A percentile compares a stretch with the other conserved stretches of the same genome.
These are phyloP conservation scores for Pyrus betulifolia DNA, from an alignment of 306 rosid species.

Conservation along the genomic window DNA sequence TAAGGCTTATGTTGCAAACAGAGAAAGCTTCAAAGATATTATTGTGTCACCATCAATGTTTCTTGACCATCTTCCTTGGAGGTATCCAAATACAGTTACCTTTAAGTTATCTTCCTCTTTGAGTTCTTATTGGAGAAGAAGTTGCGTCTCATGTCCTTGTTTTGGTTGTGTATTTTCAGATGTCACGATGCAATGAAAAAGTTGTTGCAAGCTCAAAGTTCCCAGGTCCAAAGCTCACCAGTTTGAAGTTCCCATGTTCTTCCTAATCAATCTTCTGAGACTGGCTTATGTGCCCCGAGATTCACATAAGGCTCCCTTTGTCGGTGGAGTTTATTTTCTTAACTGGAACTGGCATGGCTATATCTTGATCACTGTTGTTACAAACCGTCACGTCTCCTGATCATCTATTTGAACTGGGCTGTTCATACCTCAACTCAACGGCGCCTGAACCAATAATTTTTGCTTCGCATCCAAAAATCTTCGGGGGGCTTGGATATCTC, in stretches of 20 bases:
- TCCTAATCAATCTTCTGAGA: not conserved
- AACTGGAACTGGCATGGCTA: not conserved
- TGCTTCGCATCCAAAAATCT: too few species aligned
- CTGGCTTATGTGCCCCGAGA: not conserved
- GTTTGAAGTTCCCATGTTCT: not conserved
- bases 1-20: slow-evolving; percentile 61
- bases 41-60: slow-evolving; percentile 83
- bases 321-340: too few species aligned
- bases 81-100: slow-evolving; percentile 32
- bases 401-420: not conserved
- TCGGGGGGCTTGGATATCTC: too few species aligned
- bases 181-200: slow-evolving; percentile 23
- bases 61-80: slow-evolving; percentile 99
- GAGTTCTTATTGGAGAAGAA: not conserved
- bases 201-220: slow-evolving; percentile 7
- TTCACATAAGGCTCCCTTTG: not conserved
- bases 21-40: slow-evolving; percentile 77
- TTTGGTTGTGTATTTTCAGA: not conserved
- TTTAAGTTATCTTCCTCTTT: not conserved
- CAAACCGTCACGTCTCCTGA: not conserved
- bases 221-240: not conserved
- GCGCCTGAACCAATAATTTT: not conserved
- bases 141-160: slow-evolving; percentile 5
- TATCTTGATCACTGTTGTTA: not conserved
- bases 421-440: not conserved